A percentile compares a stretch with the other conserved stretches of the same genome.
These are phyloP conservation scores for Mycena olivaceomarginata DNA, from an alignment of 768 basidiomycete genomes.

Conservation along the genomic window DNA sequence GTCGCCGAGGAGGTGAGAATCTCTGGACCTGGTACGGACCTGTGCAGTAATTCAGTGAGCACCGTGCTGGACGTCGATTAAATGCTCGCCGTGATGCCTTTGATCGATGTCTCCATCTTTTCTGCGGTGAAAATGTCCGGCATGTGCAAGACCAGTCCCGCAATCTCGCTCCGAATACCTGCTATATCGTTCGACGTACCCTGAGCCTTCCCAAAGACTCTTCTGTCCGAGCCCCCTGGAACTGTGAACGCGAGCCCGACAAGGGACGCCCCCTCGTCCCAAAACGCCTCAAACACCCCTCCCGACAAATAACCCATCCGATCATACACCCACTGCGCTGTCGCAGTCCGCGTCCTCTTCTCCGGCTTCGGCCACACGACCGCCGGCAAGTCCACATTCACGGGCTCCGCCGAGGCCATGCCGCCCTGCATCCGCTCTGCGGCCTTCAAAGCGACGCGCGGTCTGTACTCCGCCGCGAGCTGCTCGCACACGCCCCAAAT, in stretches of 20 bases:
- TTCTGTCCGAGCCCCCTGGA: not conserved
- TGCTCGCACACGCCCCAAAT: constrained; percentile 19
- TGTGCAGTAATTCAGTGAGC: not conserved
- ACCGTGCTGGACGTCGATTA: not conserved
- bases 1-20: not conserved
- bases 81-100: constrained; percentile 8
- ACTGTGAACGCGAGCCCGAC: not conserved
- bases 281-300: constrained; percentile 6
- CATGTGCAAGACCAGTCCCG: not conserved
- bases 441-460: not conserved
- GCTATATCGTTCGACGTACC: not conserved
- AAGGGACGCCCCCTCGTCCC: not conserved
- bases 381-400: constrained; percentile 12
- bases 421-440: not conserved
- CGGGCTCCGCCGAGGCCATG: not conserved
- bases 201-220: not conserved
- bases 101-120: constrained; percentile 11
- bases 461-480: not conserved
- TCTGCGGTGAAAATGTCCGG: constrained; percentile 10
- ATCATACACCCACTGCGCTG: constrained; percentile 11
- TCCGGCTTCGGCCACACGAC: constrained; percentile 6
- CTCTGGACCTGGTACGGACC: not conserved
- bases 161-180: not conserved
- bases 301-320: not conserved
- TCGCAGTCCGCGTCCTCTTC: not conserved